These are phyloP conservation scores for Neoarthrinium moseri DNA, from an alignment of 2,329 filamentous ascomycete genomes.

Conservation along the genomic window DNA sequence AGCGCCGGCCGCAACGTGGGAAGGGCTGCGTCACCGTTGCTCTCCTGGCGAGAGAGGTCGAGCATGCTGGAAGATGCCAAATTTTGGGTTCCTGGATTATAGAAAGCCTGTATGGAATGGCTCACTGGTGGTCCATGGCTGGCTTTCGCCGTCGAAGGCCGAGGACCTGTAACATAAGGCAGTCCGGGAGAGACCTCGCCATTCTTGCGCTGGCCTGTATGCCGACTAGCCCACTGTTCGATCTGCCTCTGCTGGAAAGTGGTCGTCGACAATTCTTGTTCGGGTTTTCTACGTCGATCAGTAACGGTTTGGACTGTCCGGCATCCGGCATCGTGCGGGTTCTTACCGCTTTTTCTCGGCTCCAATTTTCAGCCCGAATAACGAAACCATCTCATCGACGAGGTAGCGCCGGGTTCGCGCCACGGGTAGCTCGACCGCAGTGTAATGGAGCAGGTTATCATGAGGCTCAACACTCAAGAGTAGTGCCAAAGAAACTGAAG, in stretches of 20 bases:
- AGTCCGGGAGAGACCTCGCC: constrained; percentile 17
- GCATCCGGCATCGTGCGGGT: constrained; percentile 13
- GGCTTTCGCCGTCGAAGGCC: constrained; percentile 32
- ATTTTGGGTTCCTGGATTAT: constrained; percentile 33
- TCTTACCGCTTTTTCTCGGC: constrained; percentile 57
- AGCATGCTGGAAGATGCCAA: constrained; percentile 44
- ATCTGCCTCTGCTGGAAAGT: too few species aligned
- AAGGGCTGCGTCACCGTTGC: constrained; percentile 16
- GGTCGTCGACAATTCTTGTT: constrained; percentile 4
- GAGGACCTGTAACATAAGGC: constrained; percentile 7
- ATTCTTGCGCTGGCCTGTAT: too few species aligned
- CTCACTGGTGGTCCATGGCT: constrained; percentile 36
- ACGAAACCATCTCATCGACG: constrained; percentile 51
- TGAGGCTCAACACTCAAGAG: not conserved
- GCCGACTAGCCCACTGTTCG: too few species aligned
- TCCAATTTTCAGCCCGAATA: constrained; percentile 57
- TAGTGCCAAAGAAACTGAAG: not conserved
- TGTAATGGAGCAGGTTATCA: not conserved
- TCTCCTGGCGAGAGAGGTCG: constrained; percentile 33
- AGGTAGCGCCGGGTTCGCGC: not conserved
- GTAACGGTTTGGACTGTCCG: not conserved
- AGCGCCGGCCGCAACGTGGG: constrained; percentile 24
- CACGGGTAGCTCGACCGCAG: not conserved
- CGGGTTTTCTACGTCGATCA: constrained; percentile 11
- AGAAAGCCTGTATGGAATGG: constrained; percentile 20